Percentiles rank a stretch among this genome's conserved stretches.
Conservation (phyloP, 495 filamentous ascomycete genomes). For the Aspergillus campestris region DNA sequence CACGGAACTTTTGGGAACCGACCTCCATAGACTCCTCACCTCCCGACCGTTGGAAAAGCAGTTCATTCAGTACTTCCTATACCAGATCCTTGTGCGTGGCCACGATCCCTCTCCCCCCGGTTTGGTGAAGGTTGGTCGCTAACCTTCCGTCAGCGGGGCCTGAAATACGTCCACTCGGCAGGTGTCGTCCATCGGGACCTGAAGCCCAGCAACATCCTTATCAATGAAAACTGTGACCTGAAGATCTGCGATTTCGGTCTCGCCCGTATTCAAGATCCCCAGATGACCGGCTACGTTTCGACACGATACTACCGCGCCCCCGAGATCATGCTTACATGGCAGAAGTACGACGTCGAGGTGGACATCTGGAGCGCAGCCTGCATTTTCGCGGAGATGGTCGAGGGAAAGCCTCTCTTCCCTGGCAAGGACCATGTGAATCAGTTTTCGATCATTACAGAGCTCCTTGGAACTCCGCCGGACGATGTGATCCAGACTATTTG, state of each 20-base stretch:
- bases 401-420: conserved; percentile 96
- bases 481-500: conserved; percentile 98
- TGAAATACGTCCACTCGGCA: conserved; percentile 98
- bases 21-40: conserved; percentile 90
- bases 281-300: conserved; percentile 99
- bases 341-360: conserved; percentile 98
- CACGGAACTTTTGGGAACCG: conserved; percentile 93
- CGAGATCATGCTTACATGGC: conserved; percentile 99
- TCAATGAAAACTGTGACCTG: conserved; percentile 98
- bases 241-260: conserved; percentile 99
- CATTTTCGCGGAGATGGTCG: conserved; percentile 98
- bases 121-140: conserved; percentile 10
- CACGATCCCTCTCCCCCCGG: conserved; percentile 3
- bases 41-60: conserved; percentile 96
- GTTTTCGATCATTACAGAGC: conserved; percentile 98
- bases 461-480: conserved; percentile 94
- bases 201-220: conserved; percentile 96
- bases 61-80: conserved; percentile 99
- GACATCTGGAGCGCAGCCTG: conserved; percentile 99
- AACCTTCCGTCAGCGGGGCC: conserved; percentile 60
- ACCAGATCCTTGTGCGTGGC: conserved; percentile 81
- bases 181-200: conserved; percentile 96
- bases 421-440: conserved; percentile 99
- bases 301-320: conserved; percentile 97
- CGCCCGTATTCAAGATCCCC: conserved; percentile 96